Evolutionary conservation across 768 basidiomycete genomes (phyloP).

Genomic region (Phlebiopsis flavidoalba): DNA sequence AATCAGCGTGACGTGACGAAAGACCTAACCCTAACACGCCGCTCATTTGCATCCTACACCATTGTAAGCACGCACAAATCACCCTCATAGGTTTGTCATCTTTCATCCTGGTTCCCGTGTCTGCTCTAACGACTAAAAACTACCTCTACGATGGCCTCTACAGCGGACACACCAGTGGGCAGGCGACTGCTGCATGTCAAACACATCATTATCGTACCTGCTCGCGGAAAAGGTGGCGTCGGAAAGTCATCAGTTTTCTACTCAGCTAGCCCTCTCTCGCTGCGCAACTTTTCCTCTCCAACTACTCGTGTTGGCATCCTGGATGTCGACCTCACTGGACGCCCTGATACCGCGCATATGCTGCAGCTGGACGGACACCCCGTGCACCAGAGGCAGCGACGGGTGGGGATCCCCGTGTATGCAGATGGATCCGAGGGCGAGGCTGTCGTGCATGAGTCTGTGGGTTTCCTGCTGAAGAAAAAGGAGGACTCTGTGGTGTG

Average conservation of each 20-base stretch:
- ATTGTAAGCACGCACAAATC: slow-evolving; percentile 3
- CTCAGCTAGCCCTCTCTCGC: slow-evolving; percentile 78
- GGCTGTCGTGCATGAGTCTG: slow-evolving; percentile 94
- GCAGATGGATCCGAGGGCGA: slow-evolving; percentile 71
- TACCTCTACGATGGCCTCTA: slow-evolving; percentile 16
- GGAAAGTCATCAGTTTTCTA: slow-evolving; percentile 96
- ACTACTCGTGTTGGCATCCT: slow-evolving; percentile 78
- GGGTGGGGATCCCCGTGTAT: slow-evolving; percentile 93
- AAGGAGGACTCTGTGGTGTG: slow-evolving; percentile 94
- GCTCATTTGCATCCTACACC: background rate
- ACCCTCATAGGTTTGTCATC: slow-evolving; percentile 7
- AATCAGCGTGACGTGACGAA: background rate
- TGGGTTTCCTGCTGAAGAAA: slow-evolving; percentile 89
- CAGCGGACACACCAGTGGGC: slow-evolving; percentile 54
- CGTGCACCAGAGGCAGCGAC: slow-evolving; percentile 90
- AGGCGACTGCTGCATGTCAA: slow-evolving; percentile 70
- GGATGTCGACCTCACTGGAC: slow-evolving; percentile 91
- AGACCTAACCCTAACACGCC: background rate
- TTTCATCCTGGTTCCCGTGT: background rate
- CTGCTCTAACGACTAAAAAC: background rate
- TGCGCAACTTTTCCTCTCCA: slow-evolving; percentile 64
- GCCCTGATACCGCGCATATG: slow-evolving; percentile 95
- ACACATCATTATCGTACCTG: slow-evolving; percentile 87
- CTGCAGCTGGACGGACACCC: slow-evolving; percentile 81
- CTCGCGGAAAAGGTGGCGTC: slow-evolving; percentile 93